Conservation (phyloP, 305 asterid genomes). For the Fraxinus sp. region DNA sequence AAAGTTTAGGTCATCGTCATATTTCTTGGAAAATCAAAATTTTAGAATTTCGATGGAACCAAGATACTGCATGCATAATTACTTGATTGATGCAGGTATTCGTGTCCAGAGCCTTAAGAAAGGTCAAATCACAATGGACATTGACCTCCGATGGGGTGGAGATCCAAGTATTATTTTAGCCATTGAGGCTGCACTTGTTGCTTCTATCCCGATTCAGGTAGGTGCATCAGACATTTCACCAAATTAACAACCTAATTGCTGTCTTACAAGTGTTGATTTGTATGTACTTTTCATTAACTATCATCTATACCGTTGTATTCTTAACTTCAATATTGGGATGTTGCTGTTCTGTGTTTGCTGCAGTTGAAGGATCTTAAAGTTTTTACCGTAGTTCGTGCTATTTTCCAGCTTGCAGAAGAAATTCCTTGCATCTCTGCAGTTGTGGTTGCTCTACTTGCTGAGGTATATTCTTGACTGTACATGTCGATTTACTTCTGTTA, state of each 20-base stretch:
- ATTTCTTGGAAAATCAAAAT: neutral
- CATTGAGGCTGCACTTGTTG: constrained; percentile 94
- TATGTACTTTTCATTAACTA: neutral
- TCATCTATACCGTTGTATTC: neutral
- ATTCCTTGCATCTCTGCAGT: constrained; percentile 98
- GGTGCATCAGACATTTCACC: constrained; percentile 22
- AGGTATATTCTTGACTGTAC: constrained; percentile 44
- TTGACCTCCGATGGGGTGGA: constrained; percentile 99
- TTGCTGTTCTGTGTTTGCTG: constrained; percentile 28
- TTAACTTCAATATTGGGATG: neutral
- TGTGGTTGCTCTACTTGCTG: constrained; percentile 95
- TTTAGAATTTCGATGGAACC: constrained; percentile 6
- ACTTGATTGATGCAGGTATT: constrained; percentile 59
- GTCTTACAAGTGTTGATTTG: neutral
- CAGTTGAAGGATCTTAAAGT: constrained; percentile 99
- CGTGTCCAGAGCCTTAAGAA: constrained; percentile 98
- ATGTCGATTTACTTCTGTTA: constrained; percentile 10
- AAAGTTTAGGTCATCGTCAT: neutral
- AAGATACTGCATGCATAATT: constrained; percentile 9
- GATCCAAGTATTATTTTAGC: constrained; percentile 93
- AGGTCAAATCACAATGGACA: constrained; percentile 98
- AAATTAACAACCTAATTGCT: neutral
- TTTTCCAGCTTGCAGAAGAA: constrained; percentile 93
- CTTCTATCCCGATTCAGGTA: constrained; percentile 96
- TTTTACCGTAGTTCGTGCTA: constrained; percentile 91